These are phyloP conservation scores for Thraustochytrium striatum DNA, from an alignment of 352 stramenopile genomes.

Conservation along the genomic window DNA sequence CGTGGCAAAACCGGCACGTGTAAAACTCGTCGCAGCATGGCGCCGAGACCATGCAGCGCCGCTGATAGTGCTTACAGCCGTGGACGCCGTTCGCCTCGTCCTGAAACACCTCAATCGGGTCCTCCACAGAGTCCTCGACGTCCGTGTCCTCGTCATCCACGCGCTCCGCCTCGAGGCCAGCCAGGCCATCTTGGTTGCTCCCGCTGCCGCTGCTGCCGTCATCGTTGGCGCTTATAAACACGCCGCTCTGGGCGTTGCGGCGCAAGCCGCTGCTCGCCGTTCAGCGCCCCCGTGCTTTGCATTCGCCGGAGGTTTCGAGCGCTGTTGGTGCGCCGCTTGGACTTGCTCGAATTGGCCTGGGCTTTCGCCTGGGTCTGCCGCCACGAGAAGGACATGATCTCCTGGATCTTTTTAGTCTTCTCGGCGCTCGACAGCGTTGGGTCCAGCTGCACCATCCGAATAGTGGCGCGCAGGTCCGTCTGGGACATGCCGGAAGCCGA, in stretches of 20 bases:
- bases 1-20: slow-evolving; percentile 79
- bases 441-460: slow-evolving; percentile 27
- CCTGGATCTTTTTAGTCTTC: slow-evolving; percentile 10
- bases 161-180: slow-evolving; percentile 1
- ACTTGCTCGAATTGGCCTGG: not conserved
- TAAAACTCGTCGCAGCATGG: slow-evolving; percentile 82
- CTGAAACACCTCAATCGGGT: not conserved
- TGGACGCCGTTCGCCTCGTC: slow-evolving; percentile 51
- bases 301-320: slow-evolving; percentile 4
- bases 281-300: not conserved
- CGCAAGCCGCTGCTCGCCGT: not conserved
- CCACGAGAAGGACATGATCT: slow-evolving; percentile 45
- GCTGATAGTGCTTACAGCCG: slow-evolving; percentile 76
- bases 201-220: not conserved
- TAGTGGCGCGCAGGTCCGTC: slow-evolving; percentile 20
- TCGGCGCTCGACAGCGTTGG: slow-evolving; percentile 9
- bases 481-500: slow-evolving; percentile 41
- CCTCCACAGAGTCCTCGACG: slow-evolving; percentile 18
- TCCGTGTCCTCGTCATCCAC: slow-evolving; percentile 53
- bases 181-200: slow-evolving; percentile 1
- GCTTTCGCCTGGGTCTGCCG: slow-evolving; percentile 16
- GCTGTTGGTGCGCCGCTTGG: not conserved
- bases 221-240: not conserved
- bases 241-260: slow-evolving; percentile 11
- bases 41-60: slow-evolving; percentile 69